Evolutionary conservation across 2,329 filamentous ascomycete genomes (phyloP), one percentile per base, ranked within the genome.

Genomic region (Penicillium vulpinum): DNA sequence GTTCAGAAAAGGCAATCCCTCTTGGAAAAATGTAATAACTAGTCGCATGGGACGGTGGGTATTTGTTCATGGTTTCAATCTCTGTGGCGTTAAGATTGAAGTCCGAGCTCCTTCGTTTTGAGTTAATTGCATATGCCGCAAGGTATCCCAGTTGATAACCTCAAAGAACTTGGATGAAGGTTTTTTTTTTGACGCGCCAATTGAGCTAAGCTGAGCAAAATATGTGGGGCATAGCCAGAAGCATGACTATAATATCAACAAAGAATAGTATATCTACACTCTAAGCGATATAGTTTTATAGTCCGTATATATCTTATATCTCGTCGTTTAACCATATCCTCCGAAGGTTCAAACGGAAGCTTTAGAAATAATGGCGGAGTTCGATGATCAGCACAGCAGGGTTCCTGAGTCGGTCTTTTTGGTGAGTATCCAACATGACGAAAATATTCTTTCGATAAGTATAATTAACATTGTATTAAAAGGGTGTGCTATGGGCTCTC

Each of bases 401-500:
- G 38, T 60, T 22, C 50, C 55, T 7, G 29, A 52, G 26, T 21
- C 43, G 1, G 47, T 52, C 0, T 60, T 60, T 22, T 18, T 58
- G 13, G 58, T 60, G n/a, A 24, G 49, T 38, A 24, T 29, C 18
- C 8, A 29, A 18, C 0, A 10, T 16, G 11, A 33, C 22, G 8
- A 7, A 4, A 2, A 9, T 5, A 22, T 2, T 15, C 2, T 5
- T 10, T 16, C 10, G 2, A 5, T 46, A 24, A 13, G n/a, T 1
- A 13, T 18, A 5, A 28, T 24, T 54, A 15, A 48, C 18, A 3
- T 5, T 26, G 2, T 22, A 4, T 7, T 13, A 11, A 21, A 16
- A 59, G 59, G 51, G 38, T 18, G 36, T 62, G 0, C 44, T 60
- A 4, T 63, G 62, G 62, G 29, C 56, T 18, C 52, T 64, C n/a